phyloP scores from a whole-genome alignment of 345 rosid genomes.

The Lumnitzera littorea region DNA sequence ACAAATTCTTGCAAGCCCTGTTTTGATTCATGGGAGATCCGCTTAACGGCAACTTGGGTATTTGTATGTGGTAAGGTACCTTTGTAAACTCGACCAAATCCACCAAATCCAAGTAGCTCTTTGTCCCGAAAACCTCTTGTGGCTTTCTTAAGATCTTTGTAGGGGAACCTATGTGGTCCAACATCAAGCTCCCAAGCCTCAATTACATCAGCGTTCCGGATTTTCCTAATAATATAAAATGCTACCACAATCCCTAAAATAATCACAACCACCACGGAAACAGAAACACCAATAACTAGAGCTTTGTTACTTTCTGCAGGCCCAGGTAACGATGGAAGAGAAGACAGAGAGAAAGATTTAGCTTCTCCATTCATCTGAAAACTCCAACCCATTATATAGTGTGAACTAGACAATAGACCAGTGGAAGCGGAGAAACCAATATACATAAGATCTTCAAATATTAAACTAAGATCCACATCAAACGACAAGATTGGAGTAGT shows the following conservation, averaged over 20 bases:
- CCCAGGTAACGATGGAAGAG: slow-evolving; percentile 56
- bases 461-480: slow-evolving; percentile 48
- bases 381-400: slow-evolving; percentile 88
- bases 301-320: slow-evolving; percentile 18
- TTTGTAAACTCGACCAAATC: slow-evolving; percentile 80
- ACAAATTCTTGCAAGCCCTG: slow-evolving; percentile 76
- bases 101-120: slow-evolving; percentile 81
- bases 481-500: slow-evolving; percentile 45
- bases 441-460: slow-evolving; percentile 57
- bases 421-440: slow-evolving; percentile 89
- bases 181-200: slow-evolving; percentile 79
- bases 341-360: slow-evolving; percentile 39
- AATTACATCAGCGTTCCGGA: slow-evolving; percentile 40
- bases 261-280: slow-evolving; percentile 24
- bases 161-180: slow-evolving; percentile 81
- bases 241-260: slow-evolving; percentile 22
- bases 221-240: slow-evolving; percentile 33
- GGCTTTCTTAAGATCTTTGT: slow-evolving; percentile 68
- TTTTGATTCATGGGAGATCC: slow-evolving; percentile 65
- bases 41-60: slow-evolving; percentile 65
- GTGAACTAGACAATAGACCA: slow-evolving; percentile 70
- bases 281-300: slow-evolving; percentile 33
- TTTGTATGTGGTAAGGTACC: slow-evolving; percentile 50
- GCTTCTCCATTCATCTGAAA: slow-evolving; percentile 64
- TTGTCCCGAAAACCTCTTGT: slow-evolving; percentile 68